Base-by-base conservation (phyloP, 768 basidiomycete genomes). In the Psilocybe tampanensis region DNA sequence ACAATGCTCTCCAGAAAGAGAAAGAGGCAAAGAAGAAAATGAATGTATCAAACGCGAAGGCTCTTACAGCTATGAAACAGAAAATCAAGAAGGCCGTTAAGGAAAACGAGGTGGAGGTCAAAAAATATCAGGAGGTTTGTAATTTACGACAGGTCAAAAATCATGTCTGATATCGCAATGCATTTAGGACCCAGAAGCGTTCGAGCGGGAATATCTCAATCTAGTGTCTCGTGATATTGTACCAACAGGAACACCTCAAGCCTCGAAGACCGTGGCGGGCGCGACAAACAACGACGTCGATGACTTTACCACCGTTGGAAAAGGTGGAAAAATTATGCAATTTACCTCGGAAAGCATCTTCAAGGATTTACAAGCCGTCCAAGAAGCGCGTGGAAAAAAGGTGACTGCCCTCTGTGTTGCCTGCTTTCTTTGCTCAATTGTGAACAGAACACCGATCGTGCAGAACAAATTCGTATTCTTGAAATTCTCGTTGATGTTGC, bases 21-120 rank as follows among this genome's bases (percentile, higher is more conserved):
- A 96, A 95, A 72, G 88, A 90, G 58, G 87, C 93, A 9, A 91
- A 92, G 76, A 97, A 98, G 76, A 98, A 97, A 76, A 93, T 95
- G 89, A 96, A 95, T 63, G 90, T 94, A 1, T 89, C 83, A 60
- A 95, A 95, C 66, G 92, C 94, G 39, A 95, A 92, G 66, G 94
- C 95, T 2, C 81, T 98, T 62, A 98, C 94, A 51, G 90, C 91
- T n/a, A 90, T 98, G 88, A 98, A 95, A 76, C 96, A 98, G 75
- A 97, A 95, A 72, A 81, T 98, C 54, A 95, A 91, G 77, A 98
- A 95, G 77, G 82, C 89, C 9, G 65, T 80, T 54, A 96, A 95
- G 72, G 97, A 98, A 70, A 83, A 92, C 68, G 97, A 98, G 74
- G 73, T 71, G 11, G 89, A 92, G 62, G 72, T 95, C 41, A 86